Percentiles rank a stretch among this genome's conserved stretches.
Conservation (phyloP, 352 stramenopile genomes). For the Phytopythium helicoides region DNA sequence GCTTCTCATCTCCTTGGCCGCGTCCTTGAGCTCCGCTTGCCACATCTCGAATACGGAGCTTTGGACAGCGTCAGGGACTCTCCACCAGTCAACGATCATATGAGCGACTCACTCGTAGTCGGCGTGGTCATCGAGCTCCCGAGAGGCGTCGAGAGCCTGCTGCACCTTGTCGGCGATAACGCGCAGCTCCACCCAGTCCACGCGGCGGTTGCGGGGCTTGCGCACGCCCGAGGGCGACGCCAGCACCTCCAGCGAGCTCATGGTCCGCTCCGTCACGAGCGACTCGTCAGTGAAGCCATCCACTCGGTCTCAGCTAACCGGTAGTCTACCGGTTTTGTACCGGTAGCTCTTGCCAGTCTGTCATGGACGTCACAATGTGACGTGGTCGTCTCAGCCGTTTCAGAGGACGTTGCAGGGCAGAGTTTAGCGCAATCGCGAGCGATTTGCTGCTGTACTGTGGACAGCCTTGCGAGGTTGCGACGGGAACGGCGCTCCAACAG, state of each 20-base stretch:
- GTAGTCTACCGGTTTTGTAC: too few relatives aligned
- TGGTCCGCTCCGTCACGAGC: background rate
- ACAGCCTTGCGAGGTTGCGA: too few relatives aligned
- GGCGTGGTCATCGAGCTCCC: conserved; percentile 42
- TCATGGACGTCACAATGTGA: too few relatives aligned
- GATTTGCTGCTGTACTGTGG: too few relatives aligned
- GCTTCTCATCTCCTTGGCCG: conserved; percentile 7
- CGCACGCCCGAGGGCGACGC: conserved; percentile 11
- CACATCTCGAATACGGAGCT: conserved; percentile 68
- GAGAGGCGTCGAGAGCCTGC: conserved; percentile 51
- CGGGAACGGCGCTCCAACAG: too few relatives aligned
- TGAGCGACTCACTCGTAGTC: conserved; percentile 68
- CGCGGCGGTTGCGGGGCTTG: conserved; percentile 18
- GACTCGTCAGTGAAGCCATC: conserved; percentile 3
- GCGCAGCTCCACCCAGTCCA: conserved; percentile 62
- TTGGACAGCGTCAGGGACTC: background rate
- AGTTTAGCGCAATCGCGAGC: too few relatives aligned
- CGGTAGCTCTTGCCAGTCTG: too few relatives aligned
- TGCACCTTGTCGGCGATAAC: conserved; percentile 54
- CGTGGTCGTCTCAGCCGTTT: too few relatives aligned
- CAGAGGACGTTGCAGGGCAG: too few relatives aligned
- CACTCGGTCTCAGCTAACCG: too few relatives aligned
- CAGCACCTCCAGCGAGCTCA: conserved; percentile 1
- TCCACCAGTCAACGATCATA: background rate
- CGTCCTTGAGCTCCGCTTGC: conserved; percentile 51